A percentile compares a stretch with the other conserved stretches of the same genome.
Conservation (phyloP, 2,329 filamentous ascomycete species). For the Beauveria asiatica region DNA sequence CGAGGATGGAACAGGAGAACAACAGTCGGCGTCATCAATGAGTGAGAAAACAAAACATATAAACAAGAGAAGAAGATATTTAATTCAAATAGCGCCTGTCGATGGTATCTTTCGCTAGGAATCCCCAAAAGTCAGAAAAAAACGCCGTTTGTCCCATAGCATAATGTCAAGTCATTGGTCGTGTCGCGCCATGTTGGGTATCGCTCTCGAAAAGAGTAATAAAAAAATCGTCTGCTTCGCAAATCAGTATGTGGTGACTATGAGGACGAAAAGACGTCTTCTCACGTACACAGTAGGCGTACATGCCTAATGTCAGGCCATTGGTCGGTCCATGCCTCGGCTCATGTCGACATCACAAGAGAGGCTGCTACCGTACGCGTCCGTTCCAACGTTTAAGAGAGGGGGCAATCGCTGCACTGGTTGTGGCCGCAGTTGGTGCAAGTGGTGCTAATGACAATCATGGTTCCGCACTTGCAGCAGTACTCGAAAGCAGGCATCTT, state of each 20-base stretch:
- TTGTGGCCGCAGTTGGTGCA: constrained; percentile 42
- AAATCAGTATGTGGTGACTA: neutral
- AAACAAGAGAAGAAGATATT: neutral
- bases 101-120: constrained; percentile 10
- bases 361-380: neutral
- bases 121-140: neutral
- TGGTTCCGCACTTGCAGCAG: constrained; percentile 47
- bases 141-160: constrained; percentile 4
- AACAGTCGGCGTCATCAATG: neutral
- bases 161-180: constrained; percentile 7
- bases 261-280: neutral
- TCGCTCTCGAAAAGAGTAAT: constrained; percentile 2
- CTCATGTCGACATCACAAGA: constrained; percentile 6
- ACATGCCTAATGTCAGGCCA: constrained; percentile 4
- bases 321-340: neutral
- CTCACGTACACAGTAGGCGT: constrained; percentile 11
- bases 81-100: constrained; percentile 6
- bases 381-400: constrained; percentile 19
- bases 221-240: neutral
- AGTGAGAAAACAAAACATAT: neutral
- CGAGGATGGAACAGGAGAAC: neutral
- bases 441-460: constrained; percentile 49
- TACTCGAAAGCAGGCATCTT: constrained; percentile 40
- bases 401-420: constrained; percentile 39
- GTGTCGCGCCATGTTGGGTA: constrained; percentile 2